Base-by-base conservation (phyloP, 306 rosid genomes). In the Cucumis sativus region DNA sequence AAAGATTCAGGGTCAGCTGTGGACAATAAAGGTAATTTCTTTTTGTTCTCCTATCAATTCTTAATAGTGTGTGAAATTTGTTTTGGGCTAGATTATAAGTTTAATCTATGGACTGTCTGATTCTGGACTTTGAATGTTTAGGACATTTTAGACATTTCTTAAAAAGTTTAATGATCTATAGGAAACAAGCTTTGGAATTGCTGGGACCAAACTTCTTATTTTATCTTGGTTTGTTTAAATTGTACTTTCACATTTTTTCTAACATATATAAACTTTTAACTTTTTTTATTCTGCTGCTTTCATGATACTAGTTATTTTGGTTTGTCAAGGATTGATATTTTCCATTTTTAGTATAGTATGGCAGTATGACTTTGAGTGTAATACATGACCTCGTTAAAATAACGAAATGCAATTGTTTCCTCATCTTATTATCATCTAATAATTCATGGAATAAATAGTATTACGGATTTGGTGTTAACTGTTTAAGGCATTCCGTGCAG, bases 1-100 rank as follows among this genome's bases (percentile, higher is more conserved):
- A 86, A 88, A 81, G 80, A 74, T 82, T 81, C 78, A 49, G 60
- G 56, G 8, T 74, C 71, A 81, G 80, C 77, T 49, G 91, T 84
- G 81, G 89, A 87, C 77, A 85, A 72, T 62, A 89, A 81, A 83
- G 98, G 98, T 91, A 87, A 80, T 51, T 74, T 30, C 1, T 62
- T 64, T 64, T 16, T 49, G 76, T 28, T 47, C 59, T 37, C 25
- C 10, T 71, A 72, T 28, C 28, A 49, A 21, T 51, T 28, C 25
- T 25, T 17, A 51, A 16, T 54, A 8, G 25, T 28, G 61, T 43
- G 28, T 25, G 39, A 25, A 25, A 7, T 49, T 49, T 43, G 20
- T 16, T 71, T 43, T 45, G 6, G 56, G 69, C 4, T 35, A 65
- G 17, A 37, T 37, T 65, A 63, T 16, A 65, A 65, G 28, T 65